Evolutionary conservation across 495 filamentous ascomycete genomes (phyloP), one percentile per base, ranked within the genome.

Genomic region (Hamigera avellanea): DNA sequence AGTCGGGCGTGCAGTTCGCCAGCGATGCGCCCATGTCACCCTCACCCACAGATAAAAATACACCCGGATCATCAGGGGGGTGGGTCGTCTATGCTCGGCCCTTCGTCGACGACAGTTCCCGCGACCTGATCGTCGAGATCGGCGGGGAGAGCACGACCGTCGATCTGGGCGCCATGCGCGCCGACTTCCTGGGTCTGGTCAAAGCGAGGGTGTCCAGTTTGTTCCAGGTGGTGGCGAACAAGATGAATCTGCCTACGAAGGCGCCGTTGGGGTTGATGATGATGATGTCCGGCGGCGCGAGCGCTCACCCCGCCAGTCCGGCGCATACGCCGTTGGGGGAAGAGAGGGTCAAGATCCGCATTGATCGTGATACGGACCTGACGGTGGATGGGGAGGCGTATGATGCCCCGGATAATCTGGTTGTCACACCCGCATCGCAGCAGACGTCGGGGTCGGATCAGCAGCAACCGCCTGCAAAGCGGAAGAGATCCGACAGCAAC

Each of bases 21-120:
- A 45, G 49, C 8, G 76, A 83, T 28, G 33, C 29, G 8, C 16
- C 18, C 18, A 4, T 6, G 8, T 40, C 41, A 1, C 42, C 40
- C 9, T 8, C 33, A 3, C 10, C 15, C 15, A 9, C 29, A 6
- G 9, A n/a, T 3, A 33, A 40, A 1, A 40, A 50, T 43, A 51
- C 37, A 33, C 46, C 53, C 43, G n/a, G n/a, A n/a, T 52, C 37
- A 33, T 46, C 53, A 2, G 62, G 61, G 1, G 78, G 76, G 2
- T 82, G 73, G 64, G 75, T 94, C 28, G 75, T 68, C 19, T 95
- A 95, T 47, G 71, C 81, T 21, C 79, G 88, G 4, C 89, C 89
- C 0, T 93, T 78, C 47, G 76, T 81, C 12, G 85, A 93, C 44
- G 81, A 84, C 21, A 68, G 65, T 7, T 50, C 77, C 2, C 66